These are phyloP conservation scores for Aspergillus bombycis DNA, from an alignment of 2,329 filamentous ascomycete genomes.

Conservation along the genomic window DNA sequence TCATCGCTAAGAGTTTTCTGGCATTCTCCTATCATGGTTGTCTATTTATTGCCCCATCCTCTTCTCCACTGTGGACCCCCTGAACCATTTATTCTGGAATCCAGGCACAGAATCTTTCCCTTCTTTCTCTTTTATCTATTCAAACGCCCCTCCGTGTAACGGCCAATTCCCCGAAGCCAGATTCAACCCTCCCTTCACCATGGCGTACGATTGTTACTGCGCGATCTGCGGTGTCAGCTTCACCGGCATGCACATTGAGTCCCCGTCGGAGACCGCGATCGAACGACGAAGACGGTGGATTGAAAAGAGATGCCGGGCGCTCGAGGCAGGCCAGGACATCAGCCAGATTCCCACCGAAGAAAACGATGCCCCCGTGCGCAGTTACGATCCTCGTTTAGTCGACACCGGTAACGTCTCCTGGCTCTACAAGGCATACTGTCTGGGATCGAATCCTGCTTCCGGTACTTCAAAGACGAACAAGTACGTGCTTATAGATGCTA, in stretches of 20 bases:
- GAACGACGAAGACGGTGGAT: slow-evolving; percentile 24
- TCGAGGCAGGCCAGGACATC: slow-evolving; percentile 13
- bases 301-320: slow-evolving; percentile 19
- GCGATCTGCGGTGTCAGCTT: slow-evolving; percentile 27
- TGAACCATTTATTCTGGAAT: slow-evolving; percentile 4
- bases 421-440: slow-evolving; percentile 24
- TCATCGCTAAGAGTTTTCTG: slow-evolving; percentile 3
- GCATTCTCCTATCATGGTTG: neutral
- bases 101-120: neutral
- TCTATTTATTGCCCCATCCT: neutral
- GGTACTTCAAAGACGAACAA: slow-evolving; percentile 14
- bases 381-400: slow-evolving; percentile 25
- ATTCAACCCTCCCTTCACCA: slow-evolving; percentile 1
- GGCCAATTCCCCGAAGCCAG: neutral
- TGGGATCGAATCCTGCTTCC: slow-evolving; percentile 13
- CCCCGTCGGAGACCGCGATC: slow-evolving; percentile 19
- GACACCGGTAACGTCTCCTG: slow-evolving; percentile 20
- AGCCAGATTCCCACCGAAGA: slow-evolving; percentile 9
- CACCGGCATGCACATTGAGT: slow-evolving; percentile 25
- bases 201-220: slow-evolving; percentile 30
- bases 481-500: slow-evolving; percentile 8
- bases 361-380: slow-evolving; percentile 20
- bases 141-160: neutral
- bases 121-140: neutral
- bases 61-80: slow-evolving; percentile 4